phyloP scores from a whole-genome alignment of 805 yeast species.

The Ogataea ganodermae region DNA sequence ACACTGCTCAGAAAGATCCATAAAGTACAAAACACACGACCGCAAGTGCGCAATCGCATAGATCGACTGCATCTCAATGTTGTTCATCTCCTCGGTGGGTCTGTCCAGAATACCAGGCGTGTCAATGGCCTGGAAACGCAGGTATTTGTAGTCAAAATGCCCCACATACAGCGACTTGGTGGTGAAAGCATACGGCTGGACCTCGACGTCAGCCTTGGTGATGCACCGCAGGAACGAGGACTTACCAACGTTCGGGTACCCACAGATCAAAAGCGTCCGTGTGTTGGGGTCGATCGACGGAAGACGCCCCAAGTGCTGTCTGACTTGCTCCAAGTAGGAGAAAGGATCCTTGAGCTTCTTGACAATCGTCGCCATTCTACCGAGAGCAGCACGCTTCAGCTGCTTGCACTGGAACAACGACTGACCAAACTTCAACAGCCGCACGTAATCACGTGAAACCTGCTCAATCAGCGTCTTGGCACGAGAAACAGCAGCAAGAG shows the following conservation, averaged over 20 bases:
- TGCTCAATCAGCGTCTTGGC: conserved; percentile 95
- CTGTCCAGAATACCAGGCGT: conserved; percentile 99
- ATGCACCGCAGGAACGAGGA: conserved; percentile 90
- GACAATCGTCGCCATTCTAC: conserved; percentile 98
- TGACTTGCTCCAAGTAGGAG: conserved; percentile 92
- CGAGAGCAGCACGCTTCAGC: conserved; percentile 96
- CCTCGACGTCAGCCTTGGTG: conserved; percentile 98
- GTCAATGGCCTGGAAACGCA: conserved; percentile 98
- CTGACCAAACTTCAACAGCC: conserved; percentile 95
- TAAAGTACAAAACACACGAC: conserved; percentile 93
- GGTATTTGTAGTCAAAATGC: conserved; percentile 96
- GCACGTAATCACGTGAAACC: conserved; percentile 91
- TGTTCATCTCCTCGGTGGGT: conserved; percentile 99
- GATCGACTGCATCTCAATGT: conserved; percentile 98
- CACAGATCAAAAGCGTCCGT: conserved; percentile 94
- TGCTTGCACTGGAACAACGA: conserved; percentile 98
- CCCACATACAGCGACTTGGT: conserved; percentile 97
- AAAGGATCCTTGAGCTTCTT: conserved; percentile 95
- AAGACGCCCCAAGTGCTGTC: conserved; percentile 98
- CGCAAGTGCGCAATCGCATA: conserved; percentile 98
- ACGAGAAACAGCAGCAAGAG: conserved; percentile 90
- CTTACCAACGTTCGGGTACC: conserved; percentile 99
- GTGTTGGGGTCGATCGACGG: conserved; percentile 99
- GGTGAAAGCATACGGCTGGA: conserved; percentile 99
- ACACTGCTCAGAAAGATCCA: conserved; percentile 99